Evolutionary conservation across 192 early-diverging fungal species (phyloP).

Genomic region (Endogone sp.): DNA sequence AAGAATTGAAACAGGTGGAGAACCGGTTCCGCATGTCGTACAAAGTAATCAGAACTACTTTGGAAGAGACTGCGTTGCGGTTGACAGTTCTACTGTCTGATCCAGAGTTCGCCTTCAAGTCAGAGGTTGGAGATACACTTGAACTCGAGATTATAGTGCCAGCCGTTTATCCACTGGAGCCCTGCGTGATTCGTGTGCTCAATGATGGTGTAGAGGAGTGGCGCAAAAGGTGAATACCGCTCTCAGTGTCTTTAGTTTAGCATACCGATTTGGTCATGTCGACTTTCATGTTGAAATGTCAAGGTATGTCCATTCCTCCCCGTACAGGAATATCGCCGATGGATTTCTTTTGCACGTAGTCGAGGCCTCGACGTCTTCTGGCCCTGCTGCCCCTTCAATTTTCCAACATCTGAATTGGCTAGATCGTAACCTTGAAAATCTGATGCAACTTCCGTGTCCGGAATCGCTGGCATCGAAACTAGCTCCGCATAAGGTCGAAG

Average conservation of each 20-base stretch:
- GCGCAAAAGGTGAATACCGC: neutral
- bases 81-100: conserved; percentile 10
- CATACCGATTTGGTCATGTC: too few relatives aligned
- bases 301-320: too few relatives aligned
- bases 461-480: neutral
- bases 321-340: neutral
- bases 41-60: neutral
- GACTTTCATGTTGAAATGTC: too few relatives aligned
- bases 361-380: neutral
- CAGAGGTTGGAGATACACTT: conserved; percentile 11
- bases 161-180: conserved; percentile 31
- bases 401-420: conserved; percentile 50
- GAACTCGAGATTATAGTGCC: conserved; percentile 30
- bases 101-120: conserved; percentile 10
- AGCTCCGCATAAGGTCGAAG: neutral
- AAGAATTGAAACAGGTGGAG: conserved; percentile 13
- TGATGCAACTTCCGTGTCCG: conserved; percentile 21
- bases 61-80: conserved; percentile 1
- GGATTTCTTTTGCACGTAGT: neutral
- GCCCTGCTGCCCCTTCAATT: neutral
- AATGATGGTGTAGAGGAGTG: neutral
- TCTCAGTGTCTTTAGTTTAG: too few relatives aligned
- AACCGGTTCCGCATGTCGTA: conserved; percentile 13
- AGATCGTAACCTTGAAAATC: conserved; percentile 34
- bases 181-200: conserved; percentile 29